Percentiles rank a stretch among this genome's conserved stretches.
These are phyloP conservation scores for Arthrobotrys conoides DNA, from an alignment of 2,329 filamentous ascomycete genomes.

Conservation along the genomic window DNA sequence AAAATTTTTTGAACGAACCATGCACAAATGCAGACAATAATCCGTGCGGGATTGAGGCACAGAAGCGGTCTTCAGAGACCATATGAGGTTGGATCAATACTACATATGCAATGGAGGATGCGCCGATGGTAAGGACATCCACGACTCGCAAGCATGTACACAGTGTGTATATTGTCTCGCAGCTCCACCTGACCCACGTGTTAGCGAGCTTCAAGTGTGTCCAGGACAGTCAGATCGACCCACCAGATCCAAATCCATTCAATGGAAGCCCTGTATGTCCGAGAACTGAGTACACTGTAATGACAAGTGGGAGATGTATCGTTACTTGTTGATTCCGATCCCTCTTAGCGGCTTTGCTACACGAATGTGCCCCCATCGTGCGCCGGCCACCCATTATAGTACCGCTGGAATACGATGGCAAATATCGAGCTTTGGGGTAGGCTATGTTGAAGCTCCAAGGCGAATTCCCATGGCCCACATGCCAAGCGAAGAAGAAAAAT, in stretches of 20 bases:
- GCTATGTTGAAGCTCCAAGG: no score
- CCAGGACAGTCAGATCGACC: background rate
- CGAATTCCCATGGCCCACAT: background rate
- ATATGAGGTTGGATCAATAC: background rate
- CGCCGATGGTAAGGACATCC: conserved; percentile 9
- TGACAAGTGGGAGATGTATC: background rate
- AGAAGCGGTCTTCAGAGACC: background rate
- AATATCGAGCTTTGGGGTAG: no score
- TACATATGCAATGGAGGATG: background rate
- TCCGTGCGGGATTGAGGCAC: conserved; percentile 4
- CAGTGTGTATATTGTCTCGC: no score
- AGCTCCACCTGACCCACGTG: conserved; percentile 16
- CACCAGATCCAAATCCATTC: background rate
- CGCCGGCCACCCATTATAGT: no score
- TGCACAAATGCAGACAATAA: conserved; percentile 11
- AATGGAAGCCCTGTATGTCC: background rate
- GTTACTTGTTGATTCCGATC: background rate
- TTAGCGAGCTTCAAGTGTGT: background rate
- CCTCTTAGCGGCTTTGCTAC: background rate
- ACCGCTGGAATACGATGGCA: no score
- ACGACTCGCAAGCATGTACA: background rate
- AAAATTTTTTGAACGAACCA: background rate
- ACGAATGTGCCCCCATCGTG: background rate
- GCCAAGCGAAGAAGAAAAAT: conserved; percentile 2
- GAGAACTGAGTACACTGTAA: no score